These are phyloP conservation scores for Thalassiosira ordinaria DNA, from an alignment of 352 stramenopile species.

Conservation along the genomic window DNA sequence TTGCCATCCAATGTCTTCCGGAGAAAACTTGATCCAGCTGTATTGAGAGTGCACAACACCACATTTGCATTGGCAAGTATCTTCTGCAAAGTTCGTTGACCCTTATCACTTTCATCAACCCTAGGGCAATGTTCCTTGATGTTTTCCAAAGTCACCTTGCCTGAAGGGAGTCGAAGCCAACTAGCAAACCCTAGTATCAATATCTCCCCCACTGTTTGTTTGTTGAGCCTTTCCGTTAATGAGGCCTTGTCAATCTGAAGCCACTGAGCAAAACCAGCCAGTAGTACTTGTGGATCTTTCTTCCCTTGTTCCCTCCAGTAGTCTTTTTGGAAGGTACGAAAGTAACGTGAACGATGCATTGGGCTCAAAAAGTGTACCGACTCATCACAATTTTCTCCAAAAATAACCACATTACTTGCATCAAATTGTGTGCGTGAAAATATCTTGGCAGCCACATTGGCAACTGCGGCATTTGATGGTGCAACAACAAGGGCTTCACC, in stretches of 20 bases:
- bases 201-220: neutral
- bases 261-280: conserved; percentile 37
- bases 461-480: conserved; percentile 66
- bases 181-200: conserved; percentile 23
- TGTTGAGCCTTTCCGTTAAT: conserved; percentile 17
- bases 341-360: conserved; percentile 26
- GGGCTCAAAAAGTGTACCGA: conserved; percentile 58
- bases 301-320: conserved; percentile 22
- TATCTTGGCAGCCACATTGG: conserved; percentile 59
- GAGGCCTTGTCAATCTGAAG: conserved; percentile 22
- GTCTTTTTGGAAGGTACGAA: conserved; percentile 35
- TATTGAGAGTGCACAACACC: conserved; percentile 62
- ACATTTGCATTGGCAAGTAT: conserved; percentile 34
- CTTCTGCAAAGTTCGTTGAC: conserved; percentile 14
- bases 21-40: conserved; percentile 43
- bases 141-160: conserved; percentile 3
- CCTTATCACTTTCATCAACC: conserved; percentile 14
- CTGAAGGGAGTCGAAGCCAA: conserved; percentile 16
- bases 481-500: conserved; percentile 42
- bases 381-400: conserved; percentile 55
- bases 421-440: conserved; percentile 18
- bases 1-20: conserved; percentile 22
- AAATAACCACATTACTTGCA: conserved; percentile 47
- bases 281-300: conserved; percentile 8
- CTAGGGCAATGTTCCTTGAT: conserved; percentile 17